Conservation (phyloP, 2,329 filamentous ascomycete species). For the Mariannaea sp. region DNA sequence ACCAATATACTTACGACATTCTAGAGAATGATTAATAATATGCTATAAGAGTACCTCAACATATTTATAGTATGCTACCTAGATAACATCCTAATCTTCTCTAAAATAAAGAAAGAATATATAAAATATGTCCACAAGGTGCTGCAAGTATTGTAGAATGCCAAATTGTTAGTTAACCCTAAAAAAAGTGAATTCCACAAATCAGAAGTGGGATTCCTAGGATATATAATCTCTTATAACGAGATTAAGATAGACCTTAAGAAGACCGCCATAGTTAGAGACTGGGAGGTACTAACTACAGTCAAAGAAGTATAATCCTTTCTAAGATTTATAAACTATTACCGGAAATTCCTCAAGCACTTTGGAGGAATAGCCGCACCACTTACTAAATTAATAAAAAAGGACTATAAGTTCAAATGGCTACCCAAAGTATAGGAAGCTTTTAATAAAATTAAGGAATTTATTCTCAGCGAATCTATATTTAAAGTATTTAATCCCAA, state of each 20-base stretch:
- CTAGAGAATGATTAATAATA: slow-evolving; percentile 27
- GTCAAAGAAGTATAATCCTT: slow-evolving; percentile 26
- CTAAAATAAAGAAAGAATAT: slow-evolving; percentile 1
- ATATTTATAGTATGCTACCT: slow-evolving; percentile 21
- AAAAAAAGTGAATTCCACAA: background rate
- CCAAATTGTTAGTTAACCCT: background rate
- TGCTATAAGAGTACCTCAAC: slow-evolving; percentile 23
- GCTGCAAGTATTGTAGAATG: background rate
- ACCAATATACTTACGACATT: slow-evolving; percentile 28
- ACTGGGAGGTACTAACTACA: background rate
- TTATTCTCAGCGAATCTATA: slow-evolving; percentile 7
- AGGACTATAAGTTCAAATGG: slow-evolving; percentile 23
- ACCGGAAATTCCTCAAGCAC: slow-evolving; percentile 23
- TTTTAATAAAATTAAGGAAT: slow-evolving; percentile 13
- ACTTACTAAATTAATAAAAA: slow-evolving; percentile 17
- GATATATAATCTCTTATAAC: background rate
- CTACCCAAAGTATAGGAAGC: slow-evolving; percentile 16
- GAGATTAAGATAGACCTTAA: slow-evolving; percentile 21
- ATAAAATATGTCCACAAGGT: no score
- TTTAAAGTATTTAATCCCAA: slow-evolving; percentile 14
- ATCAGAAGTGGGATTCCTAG: background rate
- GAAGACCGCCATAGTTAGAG: slow-evolving; percentile 19
- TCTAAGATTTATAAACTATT: slow-evolving; percentile 24
- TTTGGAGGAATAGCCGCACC: slow-evolving; percentile 13
- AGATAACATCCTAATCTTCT: slow-evolving; percentile 32